Base-by-base conservation (phyloP, 1,139 yeast genomes). In the Protomyces inundatus region DNA sequence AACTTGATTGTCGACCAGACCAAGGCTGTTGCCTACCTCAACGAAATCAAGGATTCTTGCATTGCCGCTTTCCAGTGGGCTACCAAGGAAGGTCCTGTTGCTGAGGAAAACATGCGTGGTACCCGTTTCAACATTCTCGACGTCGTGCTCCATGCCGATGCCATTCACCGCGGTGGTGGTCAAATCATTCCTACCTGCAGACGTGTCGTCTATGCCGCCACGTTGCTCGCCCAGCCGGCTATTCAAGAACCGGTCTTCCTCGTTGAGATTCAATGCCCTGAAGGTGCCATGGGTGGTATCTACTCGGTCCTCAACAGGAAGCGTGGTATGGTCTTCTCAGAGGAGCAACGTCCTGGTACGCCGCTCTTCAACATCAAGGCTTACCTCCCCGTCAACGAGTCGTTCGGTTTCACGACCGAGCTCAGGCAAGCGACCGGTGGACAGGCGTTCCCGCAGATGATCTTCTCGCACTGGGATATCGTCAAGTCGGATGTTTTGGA, bases 61-160 rank as follows among this genome's bases (percentile, higher is more conserved):
- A 97, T 91, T 77, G 93, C 98, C 79, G 98, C 97, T 80, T 93
- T 91, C 97, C 97, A 93, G 85, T 93, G 98, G 97, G 98, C 98
- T 82, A 84, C 98, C 79, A 91, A 89, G 86, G 98, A 95, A 82
- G 98, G 98, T 86, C 98, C 98, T 79, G 82, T 93, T 79, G 84
- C 93, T 77, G 97, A 96, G 84, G 98, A 93, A 85, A 83, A 81
- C 80, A 82, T 89, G 83, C 91, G 98, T 86, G 88, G 96, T 76
- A 85, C 90, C 77, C 90, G 98, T 84, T 83, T 90, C 81, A 93
- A 93, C 96, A 88, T 93, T 78, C 86, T 93, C 83, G 98, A 93
- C 87, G 98, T 93, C 78, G 91, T 97, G 75, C 86, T 93, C 81
- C 98, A 93, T 82, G 96, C 98, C 79, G 98, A 93, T 88, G 97